Evolutionary conservation across 176 grass and related monocot species (phyloP), one percentile per base, ranked within the genome.

Genomic region (Tuctoria greenei): DNA sequence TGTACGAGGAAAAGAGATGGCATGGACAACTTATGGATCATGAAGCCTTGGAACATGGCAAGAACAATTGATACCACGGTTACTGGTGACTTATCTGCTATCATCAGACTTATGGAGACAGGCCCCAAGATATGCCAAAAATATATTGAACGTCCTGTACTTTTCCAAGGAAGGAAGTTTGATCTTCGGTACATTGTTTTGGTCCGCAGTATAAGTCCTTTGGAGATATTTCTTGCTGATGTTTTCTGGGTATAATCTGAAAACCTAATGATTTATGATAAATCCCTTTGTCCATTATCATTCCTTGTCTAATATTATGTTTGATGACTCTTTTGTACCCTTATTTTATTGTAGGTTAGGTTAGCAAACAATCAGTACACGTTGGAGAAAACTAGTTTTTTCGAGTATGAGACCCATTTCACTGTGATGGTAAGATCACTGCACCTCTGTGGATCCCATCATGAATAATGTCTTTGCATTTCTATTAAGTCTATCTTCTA

Each of bases 21-120:
- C 41, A 58, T 84, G 76, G 69, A 88, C 50, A 97, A 93, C 73
- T 93, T 97, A 74, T 97, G 95, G 95, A 97, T 97, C 57, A 71
- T 93, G 75, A 97, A 97, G 71, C 95, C 95, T 60, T 93, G 95
- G 95, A 97, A 97, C 83, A 93, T 97, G 95, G 95, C 95, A 38
- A 85, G 91, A 63, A 97, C 95, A 84, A 93, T 97, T 15, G 95
- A 97, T 55, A 97, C 95, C 15, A 97, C 88, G 1, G 91, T 93
- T 58, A 93, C 86, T 31, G 86, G 84, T 68, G 88, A 93, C 82
- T 75, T 97, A 66, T 86, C 91, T 78, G 91, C 90, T 79, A 93
- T 93, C 61, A 92, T 97, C 82, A 83, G 95, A 69, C 86, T 93
- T 75, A 93, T 92, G 86, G 95, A 97, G 83, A 97, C 95, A 77